Base-by-base conservation (phyloP, 495 filamentous ascomycete genomes). In the Friedmanniomyces endolithicus region DNA sequence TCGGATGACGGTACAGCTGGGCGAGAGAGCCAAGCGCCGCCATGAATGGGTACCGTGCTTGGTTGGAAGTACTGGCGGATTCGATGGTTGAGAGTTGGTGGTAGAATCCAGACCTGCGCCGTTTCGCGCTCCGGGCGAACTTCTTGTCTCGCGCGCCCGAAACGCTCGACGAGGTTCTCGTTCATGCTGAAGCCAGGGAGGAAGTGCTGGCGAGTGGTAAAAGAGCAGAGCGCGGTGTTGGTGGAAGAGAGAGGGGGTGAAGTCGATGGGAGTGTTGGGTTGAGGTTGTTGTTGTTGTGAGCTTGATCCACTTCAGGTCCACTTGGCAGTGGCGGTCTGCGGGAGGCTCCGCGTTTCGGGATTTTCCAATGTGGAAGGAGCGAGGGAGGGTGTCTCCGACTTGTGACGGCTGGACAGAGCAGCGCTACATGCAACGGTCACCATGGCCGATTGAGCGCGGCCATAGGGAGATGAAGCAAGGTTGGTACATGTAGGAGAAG, bases 1-100 rank as follows among this genome's bases (percentile, higher is more conserved):
- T 46, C 47, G 0, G 64, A 37, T 0, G 57, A 47, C 2, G 68
- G 68, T 6, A 70, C 34, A 45, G 68, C 68, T 11, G 68, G 61
- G 19, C 61, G 63, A 9, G 52, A 4, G 0, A 65, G 27, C 68
- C 68, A 71, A 0, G 46, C 6, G n/a, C 59, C 65, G 35, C 59
- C 62, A 20, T 55, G 31, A n/a, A 57, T 40, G 1, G 53, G 53
- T 11, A 25, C 33, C 9, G 60, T 43, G 11, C 48, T 35, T 3
- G 60, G 44, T 0, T 61, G 46, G 49, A 63, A 64, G 63, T 70
- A 70, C 33, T 65, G n/a, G 11, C 55, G 48, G 11, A 70, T 61
- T 14, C 55, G 29, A 6, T 14, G 47, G 35, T 53, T 63, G 24
- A 58, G 53, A 25, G 56, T 20, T 17, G 22, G 59, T 19, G 55